Evolutionary conservation across 2,329 filamentous ascomycete species (phyloP).

Genomic region (Orbilia brochopaga): DNA sequence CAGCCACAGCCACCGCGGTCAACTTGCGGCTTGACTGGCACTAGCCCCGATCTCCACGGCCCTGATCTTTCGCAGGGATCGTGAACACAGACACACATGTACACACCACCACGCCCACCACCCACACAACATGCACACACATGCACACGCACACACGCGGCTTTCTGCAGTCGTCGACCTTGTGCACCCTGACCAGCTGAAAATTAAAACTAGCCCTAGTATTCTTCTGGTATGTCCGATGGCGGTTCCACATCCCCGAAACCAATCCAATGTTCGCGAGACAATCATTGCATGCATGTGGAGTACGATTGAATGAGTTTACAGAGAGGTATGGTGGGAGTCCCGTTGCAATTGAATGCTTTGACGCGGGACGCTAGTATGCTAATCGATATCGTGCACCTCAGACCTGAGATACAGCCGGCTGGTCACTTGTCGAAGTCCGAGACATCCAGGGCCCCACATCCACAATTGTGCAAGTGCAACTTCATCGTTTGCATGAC

Average conservation of each 20-base stretch:
- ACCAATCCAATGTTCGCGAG: background rate
- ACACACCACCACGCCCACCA: too few relatives aligned
- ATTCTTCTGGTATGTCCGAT: constrained; percentile 11
- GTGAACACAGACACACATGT: background rate
- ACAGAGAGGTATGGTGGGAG: too few relatives aligned
- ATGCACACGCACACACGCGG: too few relatives aligned
- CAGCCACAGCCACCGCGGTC: constrained; percentile 28
- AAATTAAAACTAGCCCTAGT: background rate
- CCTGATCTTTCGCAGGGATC: background rate
- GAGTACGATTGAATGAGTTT: too few relatives aligned
- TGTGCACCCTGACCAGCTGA: constrained; percentile 46
- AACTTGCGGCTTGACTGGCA: background rate
- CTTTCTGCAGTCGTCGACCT: constrained; percentile 9
- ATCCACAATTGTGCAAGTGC: background rate
- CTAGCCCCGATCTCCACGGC: background rate
- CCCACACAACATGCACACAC: too few relatives aligned
- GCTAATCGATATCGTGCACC: too few relatives aligned
- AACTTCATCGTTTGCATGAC: background rate
- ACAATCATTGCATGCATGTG: too few relatives aligned
- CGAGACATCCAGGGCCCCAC: background rate
- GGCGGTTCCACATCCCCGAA: constrained; percentile 21
- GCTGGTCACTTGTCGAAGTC: too few relatives aligned
- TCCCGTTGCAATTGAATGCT: too few relatives aligned
- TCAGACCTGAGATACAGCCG: too few relatives aligned
- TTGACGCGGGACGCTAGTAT: too few relatives aligned